Conservation (phyloP, 148 eudicot species). For the Rhododendron molle region DNA sequence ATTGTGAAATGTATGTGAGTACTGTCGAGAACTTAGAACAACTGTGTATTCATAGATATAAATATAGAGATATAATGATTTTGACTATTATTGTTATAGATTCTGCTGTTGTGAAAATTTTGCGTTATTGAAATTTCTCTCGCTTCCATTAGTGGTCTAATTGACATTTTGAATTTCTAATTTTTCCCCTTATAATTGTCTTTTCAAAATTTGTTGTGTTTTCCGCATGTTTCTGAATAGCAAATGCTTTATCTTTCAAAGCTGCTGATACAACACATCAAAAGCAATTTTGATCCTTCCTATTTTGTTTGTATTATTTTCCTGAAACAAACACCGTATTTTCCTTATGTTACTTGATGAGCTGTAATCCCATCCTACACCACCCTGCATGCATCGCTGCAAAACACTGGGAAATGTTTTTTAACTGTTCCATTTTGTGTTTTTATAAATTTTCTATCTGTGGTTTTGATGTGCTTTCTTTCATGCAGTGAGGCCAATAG, state of each 20-base stretch:
- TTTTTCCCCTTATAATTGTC: background rate
- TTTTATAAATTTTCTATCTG: background rate
- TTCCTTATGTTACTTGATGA: background rate
- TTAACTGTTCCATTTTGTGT: background rate
- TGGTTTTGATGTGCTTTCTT: background rate
- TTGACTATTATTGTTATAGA: background rate
- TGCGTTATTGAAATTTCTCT: background rate
- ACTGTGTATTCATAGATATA: background rate
- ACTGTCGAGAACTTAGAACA: background rate
- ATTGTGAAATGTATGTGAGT: background rate
- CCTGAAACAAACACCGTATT: background rate
- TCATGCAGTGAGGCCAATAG: constrained; percentile 72
- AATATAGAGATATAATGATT: background rate
- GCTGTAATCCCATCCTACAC: background rate
- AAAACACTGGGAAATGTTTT: background rate
- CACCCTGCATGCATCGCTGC: background rate
- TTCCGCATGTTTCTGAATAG: background rate
- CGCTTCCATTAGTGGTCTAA: background rate
- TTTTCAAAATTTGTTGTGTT: background rate
- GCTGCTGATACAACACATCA: background rate
- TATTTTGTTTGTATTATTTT: background rate
- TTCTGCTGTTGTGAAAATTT: background rate
- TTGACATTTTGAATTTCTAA: background rate
- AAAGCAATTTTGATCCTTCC: background rate
- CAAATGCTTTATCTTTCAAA: background rate